Evolutionary conservation across 2,329 filamentous ascomycete genomes (phyloP), one percentile per base, ranked within the genome.

Genomic region (Fragosphaeria purpurea): DNA sequence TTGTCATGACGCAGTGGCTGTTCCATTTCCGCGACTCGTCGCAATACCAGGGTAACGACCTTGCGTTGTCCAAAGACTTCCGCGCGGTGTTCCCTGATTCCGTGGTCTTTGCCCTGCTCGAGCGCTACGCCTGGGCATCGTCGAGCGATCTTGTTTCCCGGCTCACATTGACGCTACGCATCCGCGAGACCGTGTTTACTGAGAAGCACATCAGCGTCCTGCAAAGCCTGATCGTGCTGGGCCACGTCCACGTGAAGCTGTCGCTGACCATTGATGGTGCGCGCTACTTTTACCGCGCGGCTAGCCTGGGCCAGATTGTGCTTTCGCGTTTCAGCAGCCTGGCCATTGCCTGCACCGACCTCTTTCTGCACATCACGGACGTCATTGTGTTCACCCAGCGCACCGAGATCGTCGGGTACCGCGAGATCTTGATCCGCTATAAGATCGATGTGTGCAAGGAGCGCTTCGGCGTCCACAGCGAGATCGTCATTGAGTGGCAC

Each of bases 241-340:
- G 65, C 8, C 61, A 60, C 31, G 55, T 67, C 0, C 63, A 69
- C 10, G 55, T 59, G 30, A 50, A 53, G 1, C 51, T 58, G 30
- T 58, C 58, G 0, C 60, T 63, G 7, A 46, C 56, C 5, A 49
- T 57, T 1, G 55, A 50, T 9, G 63, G 61, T 4, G 60, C 66
- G 2, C 60, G 60, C 33, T 67, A 61, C 53, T 68, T 67, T 44
- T 69, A 69, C 54, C 60, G 61, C 7, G 67, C 67, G 13, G 83
- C 85, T 52, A 83, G 83, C 6, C 70, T 98, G 0, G 65, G 66
- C 0, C 62, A 63, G 48, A 12, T 51, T 0, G 51, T 69, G 4
- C 48, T 69, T 5, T 65, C 64, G 22, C 58, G 60, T 43, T 64
- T 59, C 13, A 63, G 60, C 48, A 57, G 56, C 1, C 51, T 69